Percentiles rank a stretch among this genome's conserved stretches.
Evolutionary conservation across 2,329 filamentous ascomycete species (phyloP).

Genomic region (Trichoderma gracile): DNA sequence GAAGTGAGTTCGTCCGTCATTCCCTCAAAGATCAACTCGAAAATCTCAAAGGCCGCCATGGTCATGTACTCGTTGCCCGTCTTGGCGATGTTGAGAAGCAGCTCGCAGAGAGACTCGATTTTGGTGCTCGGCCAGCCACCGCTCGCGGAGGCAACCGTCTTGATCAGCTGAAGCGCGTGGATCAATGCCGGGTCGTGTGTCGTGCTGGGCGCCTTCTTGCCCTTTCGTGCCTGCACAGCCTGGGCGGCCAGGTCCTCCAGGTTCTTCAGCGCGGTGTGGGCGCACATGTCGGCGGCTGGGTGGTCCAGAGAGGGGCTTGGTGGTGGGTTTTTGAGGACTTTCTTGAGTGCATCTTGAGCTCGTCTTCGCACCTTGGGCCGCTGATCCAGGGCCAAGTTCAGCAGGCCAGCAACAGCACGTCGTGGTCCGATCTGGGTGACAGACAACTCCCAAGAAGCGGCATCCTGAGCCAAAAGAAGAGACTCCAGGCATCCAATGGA

Average conservation of each 20-base stretch:
- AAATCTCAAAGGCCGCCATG: conserved; percentile 94
- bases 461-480: conserved; percentile 86
- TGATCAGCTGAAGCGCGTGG: conserved; percentile 88
- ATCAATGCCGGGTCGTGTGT: conserved; percentile 81
- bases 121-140: conserved; percentile 96
- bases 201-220: conserved; percentile 59
- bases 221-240: conserved; percentile 62
- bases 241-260: conserved; percentile 72
- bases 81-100: conserved; percentile 83
- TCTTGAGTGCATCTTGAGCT: conserved; percentile 84
- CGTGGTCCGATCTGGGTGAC: conserved; percentile 82
- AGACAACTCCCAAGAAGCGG: conserved; percentile 81
- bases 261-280: conserved; percentile 81
- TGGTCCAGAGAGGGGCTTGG: conserved; percentile 92
- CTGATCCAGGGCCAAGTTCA: conserved; percentile 81
- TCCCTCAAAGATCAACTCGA: conserved; percentile 92
- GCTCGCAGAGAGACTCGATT: conserved; percentile 87
- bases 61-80: conserved; percentile 94
- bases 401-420: conserved; percentile 79
- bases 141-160: conserved; percentile 81
- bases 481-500: conserved; percentile 93
- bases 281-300: conserved; percentile 93
- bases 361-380: conserved; percentile 92
- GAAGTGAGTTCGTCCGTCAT: conserved; percentile 87
- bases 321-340: conserved; percentile 79